Conservation (phyloP, 176 grass and related monocot genomes). For the Typha latifolia region DNA sequence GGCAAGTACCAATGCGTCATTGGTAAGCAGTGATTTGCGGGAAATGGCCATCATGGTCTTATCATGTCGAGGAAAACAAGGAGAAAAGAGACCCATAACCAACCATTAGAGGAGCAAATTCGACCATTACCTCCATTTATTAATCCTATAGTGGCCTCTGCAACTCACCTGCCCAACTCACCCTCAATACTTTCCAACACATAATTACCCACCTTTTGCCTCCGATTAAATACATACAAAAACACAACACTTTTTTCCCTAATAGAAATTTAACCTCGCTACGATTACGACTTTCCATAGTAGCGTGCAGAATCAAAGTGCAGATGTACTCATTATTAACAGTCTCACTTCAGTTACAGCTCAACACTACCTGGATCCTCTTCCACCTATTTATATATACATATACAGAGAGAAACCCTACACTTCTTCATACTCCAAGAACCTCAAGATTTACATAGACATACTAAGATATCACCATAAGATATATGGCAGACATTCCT, state of each 20-base stretch:
- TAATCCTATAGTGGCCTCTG: conserved; percentile 19
- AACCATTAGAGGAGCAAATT: conserved; percentile 39
- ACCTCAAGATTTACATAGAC: too few species aligned
- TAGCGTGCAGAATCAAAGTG: too few species aligned
- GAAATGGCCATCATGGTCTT: conserved; percentile 6
- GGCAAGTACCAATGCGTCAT: conserved; percentile 18
- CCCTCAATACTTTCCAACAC: not conserved
- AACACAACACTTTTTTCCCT: not conserved
- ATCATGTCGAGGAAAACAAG: conserved; percentile 62
- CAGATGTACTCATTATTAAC: too few species aligned
- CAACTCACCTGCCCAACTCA: conserved; percentile 32
- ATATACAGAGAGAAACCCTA: conserved; percentile 2
- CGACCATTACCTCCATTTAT: conserved; percentile 22
- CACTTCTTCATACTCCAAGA: conserved; percentile 2
- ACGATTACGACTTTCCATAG: too few species aligned
- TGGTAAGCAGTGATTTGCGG: conserved; percentile 22
- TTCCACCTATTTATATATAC: conserved; percentile 12
- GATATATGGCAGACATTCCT: conserved; percentile 21
- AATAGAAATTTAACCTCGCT: not conserved
- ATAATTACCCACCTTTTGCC: conserved; percentile 8
- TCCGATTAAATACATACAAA: not conserved
- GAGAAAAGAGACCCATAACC: conserved; percentile 24
- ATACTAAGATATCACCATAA: not conserved
- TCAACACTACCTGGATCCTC: not conserved
- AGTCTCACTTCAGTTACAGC: too few species aligned